These are phyloP conservation scores for Emmonsia crescens DNA, from an alignment of 2,329 filamentous ascomycete species.

Conservation along the genomic window DNA sequence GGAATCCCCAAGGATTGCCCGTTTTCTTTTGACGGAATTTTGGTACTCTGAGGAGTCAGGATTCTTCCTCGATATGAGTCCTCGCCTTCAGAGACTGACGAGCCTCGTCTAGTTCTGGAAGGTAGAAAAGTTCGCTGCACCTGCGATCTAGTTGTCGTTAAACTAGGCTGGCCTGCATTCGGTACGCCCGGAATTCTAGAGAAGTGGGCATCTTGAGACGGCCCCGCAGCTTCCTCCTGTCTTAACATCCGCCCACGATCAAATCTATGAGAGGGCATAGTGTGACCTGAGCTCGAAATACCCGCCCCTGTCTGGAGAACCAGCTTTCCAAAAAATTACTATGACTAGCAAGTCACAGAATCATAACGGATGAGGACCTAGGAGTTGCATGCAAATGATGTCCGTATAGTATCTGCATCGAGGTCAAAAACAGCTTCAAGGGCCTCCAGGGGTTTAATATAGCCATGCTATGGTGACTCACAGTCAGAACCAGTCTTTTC, in stretches of 20 bases:
- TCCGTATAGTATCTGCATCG: neutral
- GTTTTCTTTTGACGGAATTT: slow-evolving; percentile 16
- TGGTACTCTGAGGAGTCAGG: slow-evolving; percentile 9
- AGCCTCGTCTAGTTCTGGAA: slow-evolving; percentile 17
- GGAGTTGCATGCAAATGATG: neutral
- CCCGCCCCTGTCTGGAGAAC: slow-evolving; percentile 20
- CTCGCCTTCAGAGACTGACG: slow-evolving; percentile 23
- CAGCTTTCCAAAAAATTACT: slow-evolving; percentile 18
- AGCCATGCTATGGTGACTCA: neutral
- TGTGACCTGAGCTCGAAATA: slow-evolving; percentile 19
- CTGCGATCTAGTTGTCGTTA: slow-evolving; percentile 19
- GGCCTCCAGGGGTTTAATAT: neutral
- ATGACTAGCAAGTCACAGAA: slow-evolving; percentile 18
- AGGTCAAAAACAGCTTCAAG: neutral
- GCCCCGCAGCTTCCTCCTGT: slow-evolving; percentile 18
- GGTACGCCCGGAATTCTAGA: slow-evolving; percentile 16
- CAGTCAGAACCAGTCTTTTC: neutral
- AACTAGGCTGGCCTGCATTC: slow-evolving; percentile 11
- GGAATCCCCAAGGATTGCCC: slow-evolving; percentile 9
- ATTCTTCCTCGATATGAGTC: slow-evolving; percentile 7
- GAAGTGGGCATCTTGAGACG: slow-evolving; percentile 18
- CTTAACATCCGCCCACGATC: slow-evolving; percentile 23
- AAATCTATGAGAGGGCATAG: slow-evolving; percentile 29
- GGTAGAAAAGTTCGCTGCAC: slow-evolving; percentile 18
- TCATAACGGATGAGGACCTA: slow-evolving; percentile 20